Base-by-base conservation (phyloP, 2,329 filamentous ascomycete genomes). In the Paecilomyces dactylethromorphus region DNA sequence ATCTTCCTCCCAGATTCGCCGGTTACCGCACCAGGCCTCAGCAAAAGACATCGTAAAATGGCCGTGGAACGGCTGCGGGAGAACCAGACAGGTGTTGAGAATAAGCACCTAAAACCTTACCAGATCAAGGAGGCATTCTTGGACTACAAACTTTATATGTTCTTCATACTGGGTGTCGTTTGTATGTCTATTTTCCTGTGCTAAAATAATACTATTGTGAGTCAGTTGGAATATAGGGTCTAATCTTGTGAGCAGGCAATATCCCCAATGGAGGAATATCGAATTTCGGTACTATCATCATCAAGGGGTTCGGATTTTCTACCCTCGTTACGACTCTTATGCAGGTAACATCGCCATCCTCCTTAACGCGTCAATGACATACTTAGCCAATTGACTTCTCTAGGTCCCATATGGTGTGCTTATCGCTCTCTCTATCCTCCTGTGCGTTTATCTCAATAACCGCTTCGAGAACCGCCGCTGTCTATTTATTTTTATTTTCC, bases 1-100 rank as follows among this genome's bases (percentile, higher is more conserved):
- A 68, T 84, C 18, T 72, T 84, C 49, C 76, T 87, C 1, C 84
- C 84, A 1, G 83, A 86, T 65, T 82, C 79, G 0, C 85, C 84
- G 0, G 76, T 82, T 21, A 83, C 80, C 1, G 81, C 82, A 13
- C 77, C 78, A 39, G 80, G 81, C 3, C 77, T 87, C 54, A 78
- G 70, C 5, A 71, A 74, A 26, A 74, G 78, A 15, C 80, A 87
- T 62, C 81, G 79, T 54, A 76, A 79, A n/a, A 74, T 85, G 56
- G 82, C 82, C 45, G 79, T 86, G 21, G 79, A 81, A 45, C 77
- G 84, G 24, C 68, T 86, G 55, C 74, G 81, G 1, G 76, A 78
- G 32, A 85, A 86, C 62, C 83, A 86, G 65, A 86, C 84, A 0
- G 83, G 83, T 5, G 76, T 85, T 3, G 83, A 85, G 66, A 84